These are phyloP conservation scores for Magnusiomyces suaveolens DNA, from an alignment of 1,139 yeast genomes.

Conservation along the genomic window DNA sequence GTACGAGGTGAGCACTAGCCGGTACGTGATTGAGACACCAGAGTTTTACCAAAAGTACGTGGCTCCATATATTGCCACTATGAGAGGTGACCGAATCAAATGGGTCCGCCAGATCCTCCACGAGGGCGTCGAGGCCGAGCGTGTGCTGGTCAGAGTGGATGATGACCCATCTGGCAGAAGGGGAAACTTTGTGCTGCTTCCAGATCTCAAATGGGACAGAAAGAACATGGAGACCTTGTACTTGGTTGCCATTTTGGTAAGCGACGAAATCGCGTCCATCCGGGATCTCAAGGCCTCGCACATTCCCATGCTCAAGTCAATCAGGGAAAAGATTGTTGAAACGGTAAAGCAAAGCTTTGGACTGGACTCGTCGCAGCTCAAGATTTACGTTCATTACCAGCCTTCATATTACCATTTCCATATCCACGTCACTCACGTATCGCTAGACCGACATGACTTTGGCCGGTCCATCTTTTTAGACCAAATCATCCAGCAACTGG, in stretches of 20 bases:
- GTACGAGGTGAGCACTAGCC: conserved; percentile 48
- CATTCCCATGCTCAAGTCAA: conserved; percentile 42
- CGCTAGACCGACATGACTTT: conserved; percentile 58
- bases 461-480: conserved; percentile 81
- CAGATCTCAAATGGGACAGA: conserved; percentile 80
- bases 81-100: conserved; percentile 67
- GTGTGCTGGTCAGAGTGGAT: conserved; percentile 55
- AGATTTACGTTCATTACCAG: conserved; percentile 80
- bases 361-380: conserved; percentile 43
- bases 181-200: conserved; percentile 32
- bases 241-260: conserved; percentile 64
- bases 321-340: conserved; percentile 39
- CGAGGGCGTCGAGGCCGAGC: conserved; percentile 76
- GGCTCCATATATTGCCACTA: conserved; percentile 64
- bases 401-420: conserved; percentile 96
- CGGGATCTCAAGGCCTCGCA: conserved; percentile 63
- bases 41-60: conserved; percentile 54
- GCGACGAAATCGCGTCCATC: conserved; percentile 61
- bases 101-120: conserved; percentile 86
- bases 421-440: conserved; percentile 74
- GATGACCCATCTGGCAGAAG: conserved; percentile 41
- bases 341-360: conserved; percentile 43
- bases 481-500: conserved; percentile 66
- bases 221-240: conserved; percentile 59
- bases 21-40: conserved; percentile 71